phyloP scores from a whole-genome alignment of 495 filamentous ascomycete genomes.

The Hypomontagnella submonticulosa region DNA sequence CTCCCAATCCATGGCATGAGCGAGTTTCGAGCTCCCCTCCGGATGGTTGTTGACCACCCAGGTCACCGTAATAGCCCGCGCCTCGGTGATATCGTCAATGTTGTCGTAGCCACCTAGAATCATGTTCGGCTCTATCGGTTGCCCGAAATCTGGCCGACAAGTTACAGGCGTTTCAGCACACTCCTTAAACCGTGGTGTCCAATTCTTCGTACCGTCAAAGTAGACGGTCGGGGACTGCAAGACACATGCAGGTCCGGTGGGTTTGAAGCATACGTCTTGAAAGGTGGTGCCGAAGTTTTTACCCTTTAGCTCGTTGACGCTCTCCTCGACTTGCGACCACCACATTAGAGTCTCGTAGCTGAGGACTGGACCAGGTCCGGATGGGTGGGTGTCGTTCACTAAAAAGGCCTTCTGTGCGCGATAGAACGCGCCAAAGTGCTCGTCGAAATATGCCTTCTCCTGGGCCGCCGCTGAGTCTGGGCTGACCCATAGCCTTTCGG shows the following conservation, averaged over 20 bases:
- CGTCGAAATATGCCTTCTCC: constrained; percentile 94
- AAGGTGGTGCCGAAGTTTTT: constrained; percentile 69
- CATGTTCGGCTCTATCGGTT: constrained; percentile 85
- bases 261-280: constrained; percentile 92
- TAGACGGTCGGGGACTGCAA: constrained; percentile 91
- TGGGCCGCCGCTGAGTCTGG: constrained; percentile 89
- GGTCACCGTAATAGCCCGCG: constrained; percentile 83
- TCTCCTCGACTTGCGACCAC: constrained; percentile 93
- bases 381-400: constrained; percentile 80
- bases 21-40: constrained; percentile 74
- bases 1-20: constrained; percentile 89
- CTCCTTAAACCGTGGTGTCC: constrained; percentile 72
- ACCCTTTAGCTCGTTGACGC: constrained; percentile 75
- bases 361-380: constrained; percentile 77
- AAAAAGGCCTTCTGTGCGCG: constrained; percentile 93
- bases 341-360: constrained; percentile 87
- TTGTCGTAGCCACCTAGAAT: constrained; percentile 83
- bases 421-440: constrained; percentile 96
- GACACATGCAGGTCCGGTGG: constrained; percentile 88
- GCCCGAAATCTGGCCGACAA: constrained; percentile 87
- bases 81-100: constrained; percentile 73
- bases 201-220: constrained; percentile 73
- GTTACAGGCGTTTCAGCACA: constrained; percentile 82
- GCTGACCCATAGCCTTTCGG: constrained; percentile 93
- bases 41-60: constrained; percentile 95